phyloP scores from a whole-genome alignment of 1,284 basidiomycete species.

The Irpex rosettiformis region DNA sequence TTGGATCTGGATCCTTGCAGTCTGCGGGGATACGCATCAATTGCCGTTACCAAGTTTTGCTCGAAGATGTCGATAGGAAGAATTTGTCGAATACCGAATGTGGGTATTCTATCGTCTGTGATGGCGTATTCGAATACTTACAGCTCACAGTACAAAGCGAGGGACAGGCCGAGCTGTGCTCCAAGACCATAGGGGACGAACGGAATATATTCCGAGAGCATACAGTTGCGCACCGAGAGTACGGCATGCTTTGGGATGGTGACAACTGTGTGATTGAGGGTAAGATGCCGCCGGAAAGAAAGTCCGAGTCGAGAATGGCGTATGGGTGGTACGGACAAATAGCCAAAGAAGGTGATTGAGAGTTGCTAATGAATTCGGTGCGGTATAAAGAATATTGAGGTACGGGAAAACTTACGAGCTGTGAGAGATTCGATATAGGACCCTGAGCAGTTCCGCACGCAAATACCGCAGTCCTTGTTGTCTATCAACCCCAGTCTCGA shows the following conservation, averaged over 20 bases:
- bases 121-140: no score
- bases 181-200: slow-evolving; percentile 48
- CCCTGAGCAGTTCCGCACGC: slow-evolving; percentile 11
- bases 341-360: background rate
- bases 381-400: background rate
- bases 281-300: slow-evolving; percentile 1
- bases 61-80: slow-evolving; percentile 3
- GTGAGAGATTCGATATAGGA: slow-evolving; percentile 8
- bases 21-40: slow-evolving; percentile 29
- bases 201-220: slow-evolving; percentile 33
- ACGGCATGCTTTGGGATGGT: slow-evolving; percentile 61
- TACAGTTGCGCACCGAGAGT: slow-evolving; percentile 58
- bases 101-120: no score
- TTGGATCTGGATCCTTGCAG: slow-evolving; percentile 41
- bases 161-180: slow-evolving; percentile 55
- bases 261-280: slow-evolving; percentile 46
- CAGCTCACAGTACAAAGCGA: slow-evolving; percentile 64
- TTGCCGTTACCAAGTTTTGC: background rate
- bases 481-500: slow-evolving; percentile 14
- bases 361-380: background rate
- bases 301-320: background rate
- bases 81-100: no score
- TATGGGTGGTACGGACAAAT: background rate
- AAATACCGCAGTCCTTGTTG: slow-evolving; percentile 11
- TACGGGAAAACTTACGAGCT: slow-evolving; percentile 15